Evolutionary conservation across 2,329 filamentous ascomycete genomes (phyloP), one percentile per base, ranked within the genome.

Genomic region (Hirsutella minnesotensis): DNA sequence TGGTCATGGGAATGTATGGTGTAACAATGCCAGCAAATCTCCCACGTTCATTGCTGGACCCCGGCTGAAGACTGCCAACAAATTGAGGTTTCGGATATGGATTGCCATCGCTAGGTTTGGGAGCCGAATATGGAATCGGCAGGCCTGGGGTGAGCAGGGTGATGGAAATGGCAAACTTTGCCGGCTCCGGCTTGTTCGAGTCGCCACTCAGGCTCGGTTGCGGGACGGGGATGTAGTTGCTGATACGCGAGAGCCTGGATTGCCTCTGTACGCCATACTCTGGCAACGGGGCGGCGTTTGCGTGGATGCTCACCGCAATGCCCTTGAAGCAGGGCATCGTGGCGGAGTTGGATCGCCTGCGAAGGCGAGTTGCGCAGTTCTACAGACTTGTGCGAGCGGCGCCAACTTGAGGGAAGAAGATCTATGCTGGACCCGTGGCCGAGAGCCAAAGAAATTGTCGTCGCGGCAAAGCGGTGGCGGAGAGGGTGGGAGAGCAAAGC

Each of bases 101-200:
- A 54, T 90, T 83, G 40, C 80, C 76, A 39, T 79, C 63, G 30
- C 82, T 86, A 2, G 87, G 62, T 63, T 92, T 92, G 33, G 89
- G 88, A 1, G 85, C 83, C 42, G 89, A 95, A 66, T 96, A 96
- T 1, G 90, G 90, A 36, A 96, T 88, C 51, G 87, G 79, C 47
- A 94, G 77, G 45, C 84, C 84, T 10, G 89, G 83, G 0, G 88
- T 95, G 52, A 96, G 75, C 39, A 98, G 78, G 3, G 92, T 96
- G 57, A 98, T 96, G 41, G 90, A 96, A 56, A 98, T 95, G 53
- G 92, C 92, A 64, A 98, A 98, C 53, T 89, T 92, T 47, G 92
- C 88, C 53, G 94, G 84, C 67, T 96, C 88, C 40, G 88, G 82
- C 67, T 88, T 87, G 56, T 79, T 79, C 44, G 76, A 75, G 47